Evolutionary conservation across 2,329 filamentous ascomycete species (phyloP), one percentile per base, ranked within the genome.

Genomic region (Dactylellina drechsleri): DNA sequence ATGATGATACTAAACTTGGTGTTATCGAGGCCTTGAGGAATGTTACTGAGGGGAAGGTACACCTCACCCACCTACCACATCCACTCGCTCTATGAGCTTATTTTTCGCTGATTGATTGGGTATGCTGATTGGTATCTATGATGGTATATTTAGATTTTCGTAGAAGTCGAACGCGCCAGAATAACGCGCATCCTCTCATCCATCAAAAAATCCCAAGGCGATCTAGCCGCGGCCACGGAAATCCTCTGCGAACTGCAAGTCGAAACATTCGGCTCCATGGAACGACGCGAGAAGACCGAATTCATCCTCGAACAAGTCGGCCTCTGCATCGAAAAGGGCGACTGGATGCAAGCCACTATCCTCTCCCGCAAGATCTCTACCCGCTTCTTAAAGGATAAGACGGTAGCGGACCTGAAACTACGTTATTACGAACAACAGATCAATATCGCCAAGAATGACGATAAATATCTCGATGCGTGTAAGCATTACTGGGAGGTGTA

Each of bases 231-330:
- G 4, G 95, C 95, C 31, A 90, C 92, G 64, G 94, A 98, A 79
- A 95, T 95, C 77, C 87, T 99, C 43, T 99, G 95, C 83, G 95
- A 99, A 84, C 87, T 99, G 75, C 95, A 99, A 82, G 95, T 99
- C 58, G 95, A 99, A 86, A 99, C 95, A 0, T 99, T 99, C 82
- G 95, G 95, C 7, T 98, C 94, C 20, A 99, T 99, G 95, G 91
- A 92, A 77, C 88, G 95, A 79, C 88, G 95, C 79, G 95, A 99
- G 83, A 99, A 99, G 90, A 97, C 93, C 3, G 95, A 98, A 81
- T 99, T 99, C 82, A 99, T 99, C 80, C 86, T 99, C 62, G 92
- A 96, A 77, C 95, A 99, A 83, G 94, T 98, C 47, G 87, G 89
- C 40, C 87, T 99, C 61, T 99, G 95, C 84, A 98, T 99, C 82